Evolutionary conservation across 305 asterid species (phyloP), one percentile per base, ranked within the genome.

Genomic region (Vinca major): DNA sequence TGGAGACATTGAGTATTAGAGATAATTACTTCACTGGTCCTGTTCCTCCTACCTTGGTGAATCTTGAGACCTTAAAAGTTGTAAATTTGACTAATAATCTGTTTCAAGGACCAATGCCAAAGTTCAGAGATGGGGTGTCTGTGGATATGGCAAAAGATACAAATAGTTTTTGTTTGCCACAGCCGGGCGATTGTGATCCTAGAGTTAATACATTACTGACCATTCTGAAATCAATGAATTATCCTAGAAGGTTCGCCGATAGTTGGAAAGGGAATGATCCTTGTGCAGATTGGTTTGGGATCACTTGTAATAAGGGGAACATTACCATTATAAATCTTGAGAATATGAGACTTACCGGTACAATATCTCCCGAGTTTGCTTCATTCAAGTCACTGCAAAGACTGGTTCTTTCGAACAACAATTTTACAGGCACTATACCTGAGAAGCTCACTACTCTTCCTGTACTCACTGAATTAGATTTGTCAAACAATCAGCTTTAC

Each of bases 231-330:
- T 70, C 79, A 4, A 74, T 90, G 93, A 77, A 72, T 54, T 92
- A 88, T 61, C 97, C 95, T 0, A 74, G 75, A 52, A 86, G 74
- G 78, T 86, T 92, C 57, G 82, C 98, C 0, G 92, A 90, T 74
- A 86, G 79, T 80, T 90, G 97, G 97, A 88, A 88, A 72, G 89
- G 85, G 57, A 90, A 92, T 79, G 84, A 92, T 65, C 96, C 95
- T 0, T 92, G 98, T 65, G 80, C 75, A 12, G 87, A 82, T 78
- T 92, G 98, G 97, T 82, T 83, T 51, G 98, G 97, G 74, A 77
- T 92, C 61, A 80, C 89, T 73, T 92, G 98, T 77, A 88, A 80
- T 55, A 79, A 70, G 77, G 93, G 90, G 71, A 92, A 86, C 55
- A 81, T 92, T 11, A 90, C 95, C 3, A 75, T 88, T 74, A 80